Base-by-base conservation (phyloP, 805 yeast genomes). In the Candida orba region DNA sequence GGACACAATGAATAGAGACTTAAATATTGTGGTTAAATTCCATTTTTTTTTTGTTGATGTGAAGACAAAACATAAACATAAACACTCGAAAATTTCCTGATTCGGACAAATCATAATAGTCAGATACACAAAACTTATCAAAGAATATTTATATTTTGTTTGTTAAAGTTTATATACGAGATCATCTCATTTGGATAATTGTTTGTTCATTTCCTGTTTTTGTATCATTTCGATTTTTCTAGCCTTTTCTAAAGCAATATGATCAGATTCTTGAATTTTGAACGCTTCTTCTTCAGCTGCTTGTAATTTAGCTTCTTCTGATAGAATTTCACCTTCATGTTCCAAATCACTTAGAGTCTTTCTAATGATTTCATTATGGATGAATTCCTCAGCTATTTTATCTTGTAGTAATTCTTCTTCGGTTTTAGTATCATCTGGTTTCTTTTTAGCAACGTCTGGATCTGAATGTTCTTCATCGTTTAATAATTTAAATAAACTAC, bases 401-500 rank as follows among this genome's bases (percentile, higher is more conserved):
- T 42, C 39, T 9, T 44, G 46, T 23, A 42, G 27, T 14, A 24
- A 10, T n/a, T 43, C 42, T 22, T 45, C 47, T 9, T 41, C 33
- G 3, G 36, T 36, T 15, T 37, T 33, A 9, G 44, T 35, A 29
- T 41, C 46, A 15, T 47, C 43, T 24, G 49, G 41, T 33, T 45
- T 42, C 27, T 45, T 40, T 39, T 46, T 44, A 9, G 41, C 41
- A 17, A 23, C 34, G 13, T 43, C 44, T 8, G 37, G 27, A 18
- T 45, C 42, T 6, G 46, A 44, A 10, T 27, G 29, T 7, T 49
- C 48, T 29, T 63, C 67, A 47, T 69, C 73, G 42, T 64, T 64
- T 39, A 69, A 46, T 15, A 69, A 47, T 44, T 65, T 64, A 37
- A 62, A 67, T 34, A 69, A 49, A 24, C 64, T 69, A 51, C 72